Evolutionary conservation across 1,139 yeast species (phyloP).

Genomic region (Chernovozyma sophiae-reginae): DNA sequence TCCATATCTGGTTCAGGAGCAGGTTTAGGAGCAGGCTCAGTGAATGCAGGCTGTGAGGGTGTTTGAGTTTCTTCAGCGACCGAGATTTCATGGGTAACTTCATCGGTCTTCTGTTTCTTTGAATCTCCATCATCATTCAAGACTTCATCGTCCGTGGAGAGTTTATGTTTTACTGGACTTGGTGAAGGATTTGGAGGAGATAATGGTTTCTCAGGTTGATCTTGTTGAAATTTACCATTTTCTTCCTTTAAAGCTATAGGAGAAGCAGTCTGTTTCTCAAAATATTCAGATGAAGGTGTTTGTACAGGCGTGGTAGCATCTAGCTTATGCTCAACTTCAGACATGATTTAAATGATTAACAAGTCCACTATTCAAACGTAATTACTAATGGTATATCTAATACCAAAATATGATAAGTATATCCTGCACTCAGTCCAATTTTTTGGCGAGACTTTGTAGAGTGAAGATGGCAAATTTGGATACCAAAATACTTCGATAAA

Average conservation of each 20-base stretch:
- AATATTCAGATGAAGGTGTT: constrained; percentile 34
- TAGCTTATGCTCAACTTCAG: constrained; percentile 16
- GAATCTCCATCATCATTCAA: constrained; percentile 12
- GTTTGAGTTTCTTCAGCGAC: constrained; percentile 3
- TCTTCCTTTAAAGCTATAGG: constrained; percentile 5
- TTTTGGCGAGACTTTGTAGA: too few relatives aligned
- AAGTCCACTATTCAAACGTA: too few relatives aligned
- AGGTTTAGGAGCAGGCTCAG: constrained; percentile 68
- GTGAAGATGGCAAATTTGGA: too few relatives aligned
- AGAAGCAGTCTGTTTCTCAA: constrained; percentile 5
- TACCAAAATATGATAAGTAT: too few relatives aligned
- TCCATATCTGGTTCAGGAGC: constrained; percentile 68
- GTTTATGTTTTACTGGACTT: constrained; percentile 35
- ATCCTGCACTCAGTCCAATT: too few relatives aligned
- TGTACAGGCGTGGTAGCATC: constrained; percentile 40
- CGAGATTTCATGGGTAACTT: constrained; percentile 5
- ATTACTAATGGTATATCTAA: too few relatives aligned
- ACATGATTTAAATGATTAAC: constrained; percentile 13
- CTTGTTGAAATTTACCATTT: constrained; percentile 3
- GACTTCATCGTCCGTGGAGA: constrained; percentile 21
- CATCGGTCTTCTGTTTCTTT: constrained; percentile 21
- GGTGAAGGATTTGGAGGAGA: constrained; percentile 47
- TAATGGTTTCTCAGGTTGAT: constrained; percentile 33
- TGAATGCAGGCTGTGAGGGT: constrained; percentile 8
- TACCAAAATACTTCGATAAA: too few relatives aligned